Evolutionary conservation across 768 basidiomycete genomes (phyloP), one percentile per base, ranked within the genome.

Genomic region (Infundibulicybe gibba): DNA sequence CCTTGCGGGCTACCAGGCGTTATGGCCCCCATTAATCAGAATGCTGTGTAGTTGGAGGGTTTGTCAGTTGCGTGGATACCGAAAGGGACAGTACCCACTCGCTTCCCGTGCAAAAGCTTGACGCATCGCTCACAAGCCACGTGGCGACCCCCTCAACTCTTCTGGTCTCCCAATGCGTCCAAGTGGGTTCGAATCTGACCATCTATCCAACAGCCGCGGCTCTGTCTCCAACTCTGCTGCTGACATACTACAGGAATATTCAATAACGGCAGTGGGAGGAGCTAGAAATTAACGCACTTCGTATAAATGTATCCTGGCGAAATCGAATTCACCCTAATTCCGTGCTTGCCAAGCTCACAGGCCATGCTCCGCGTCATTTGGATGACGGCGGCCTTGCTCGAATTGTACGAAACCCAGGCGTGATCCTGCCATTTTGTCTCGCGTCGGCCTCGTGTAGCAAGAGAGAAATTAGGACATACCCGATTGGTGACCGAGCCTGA

Each of bases 341-440:
- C 54, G 51, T 71, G 55, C 44, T 54, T 58, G 1, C 77, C 81
- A 2, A 82, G 66, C 55, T 83, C 80, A 54, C 77, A 80, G 2
- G 81, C 81, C 77, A 83, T 74, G 59, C 74, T 80, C 38, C 80
- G 72, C 2, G 61, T 72, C 77, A 81, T 79, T 61, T 83, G 80
- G 30, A 81, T 50, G 20, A 83, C 78, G 16, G 74, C 81, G 3
- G 74, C 67, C 59, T 83, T 82, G 58, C 75, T 76, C 39, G 72
- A 66, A 60, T 81, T 81, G 63, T 81, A 81, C 3, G 78, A 69
- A 44, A 74, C 67, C 75, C 76, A 79, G 0, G 72, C 67, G 45
- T 79, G 75, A 48, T 71, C 77, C 80, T 81, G 25, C 25, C 8
- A 25, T 25, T 25, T 25, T 25, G 25, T 8, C 25, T 25, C 25